phyloP scores from a whole-genome alignment of 768 basidiomycete species.

The Mycena indigotica region DNA sequence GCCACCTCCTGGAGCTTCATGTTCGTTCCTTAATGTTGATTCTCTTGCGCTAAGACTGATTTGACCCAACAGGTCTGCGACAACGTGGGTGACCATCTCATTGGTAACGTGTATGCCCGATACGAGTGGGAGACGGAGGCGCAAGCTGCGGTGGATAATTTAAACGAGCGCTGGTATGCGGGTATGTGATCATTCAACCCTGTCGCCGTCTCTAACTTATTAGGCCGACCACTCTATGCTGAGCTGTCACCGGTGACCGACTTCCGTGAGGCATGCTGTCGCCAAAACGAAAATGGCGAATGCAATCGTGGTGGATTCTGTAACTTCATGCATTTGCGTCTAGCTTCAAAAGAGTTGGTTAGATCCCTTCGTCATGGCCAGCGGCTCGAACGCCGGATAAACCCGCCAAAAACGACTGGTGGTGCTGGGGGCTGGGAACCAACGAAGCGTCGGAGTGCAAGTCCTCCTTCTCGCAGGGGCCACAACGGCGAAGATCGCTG shows the following conservation, averaged over 20 bases:
- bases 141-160: slow-evolving; percentile 84
- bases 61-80: slow-evolving; percentile 74
- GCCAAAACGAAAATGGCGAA: slow-evolving; percentile 98
- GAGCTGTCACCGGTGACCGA: slow-evolving; percentile 98
- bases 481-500: slow-evolving; percentile 75
- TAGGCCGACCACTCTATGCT: slow-evolving; percentile 93
- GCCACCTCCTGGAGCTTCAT: slow-evolving; percentile 93
- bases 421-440: slow-evolving; percentile 89
- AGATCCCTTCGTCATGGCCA: slow-evolving; percentile 80
- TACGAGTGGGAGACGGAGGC: slow-evolving; percentile 99
- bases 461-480: slow-evolving; percentile 58
- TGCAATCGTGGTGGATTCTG: slow-evolving; percentile 98
- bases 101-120: slow-evolving; percentile 96
- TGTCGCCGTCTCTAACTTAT: not conserved
- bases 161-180: slow-evolving; percentile 98
- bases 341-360: slow-evolving; percentile 84
- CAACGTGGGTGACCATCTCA: slow-evolving; percentile 98
- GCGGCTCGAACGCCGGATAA: slow-evolving; percentile 74
- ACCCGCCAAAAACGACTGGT: slow-evolving; percentile 62
- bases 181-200: slow-evolving; percentile 52
- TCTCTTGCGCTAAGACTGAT: slow-evolving; percentile 7
- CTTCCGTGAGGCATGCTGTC: slow-evolving; percentile 97
- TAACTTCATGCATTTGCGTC: slow-evolving; percentile 96
- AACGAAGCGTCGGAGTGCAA: slow-evolving; percentile 72
- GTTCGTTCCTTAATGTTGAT: slow-evolving; percentile 45